Evolutionary conservation across 257 asterid species (phyloP).

Genomic region (Solanum chiquidenum): DNA sequence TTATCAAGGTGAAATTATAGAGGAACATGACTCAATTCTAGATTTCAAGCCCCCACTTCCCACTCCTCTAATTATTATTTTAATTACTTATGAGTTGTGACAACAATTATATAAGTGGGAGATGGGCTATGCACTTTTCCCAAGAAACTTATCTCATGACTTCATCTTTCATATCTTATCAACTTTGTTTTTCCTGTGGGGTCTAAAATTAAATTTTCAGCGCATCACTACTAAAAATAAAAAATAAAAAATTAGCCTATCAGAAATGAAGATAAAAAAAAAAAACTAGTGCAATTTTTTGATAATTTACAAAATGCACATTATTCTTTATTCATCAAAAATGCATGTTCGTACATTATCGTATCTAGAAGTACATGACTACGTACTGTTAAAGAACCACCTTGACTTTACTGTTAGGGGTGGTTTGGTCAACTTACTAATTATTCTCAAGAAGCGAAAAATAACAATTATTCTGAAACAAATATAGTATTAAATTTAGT

Average conservation of each 20-base stretch:
- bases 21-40: neutral
- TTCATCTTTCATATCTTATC: constrained; percentile 49
- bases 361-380: constrained; percentile 18
- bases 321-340: constrained; percentile 4
- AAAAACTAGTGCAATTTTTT: neutral
- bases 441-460: neutral
- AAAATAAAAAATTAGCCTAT: neutral
- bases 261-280: neutral
- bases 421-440: too few species aligned
- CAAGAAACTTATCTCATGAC: constrained; percentile 59
- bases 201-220: constrained; percentile 14
- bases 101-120: constrained; percentile 25
- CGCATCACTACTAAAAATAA: neutral
- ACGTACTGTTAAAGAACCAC: neutral
- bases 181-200: constrained; percentile 32
- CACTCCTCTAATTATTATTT: neutral
- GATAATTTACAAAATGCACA: neutral
- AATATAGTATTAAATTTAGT: too few species aligned
- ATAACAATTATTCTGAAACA: too few species aligned
- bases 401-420: neutral
- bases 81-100: neutral
- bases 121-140: constrained; percentile 47
- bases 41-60: constrained; percentile 5
- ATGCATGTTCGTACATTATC: constrained; percentile 68
- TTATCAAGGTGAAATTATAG: neutral